Evolutionary conservation across 2,329 filamentous ascomycete species (phyloP).

Genomic region (Tolypocladium album): DNA sequence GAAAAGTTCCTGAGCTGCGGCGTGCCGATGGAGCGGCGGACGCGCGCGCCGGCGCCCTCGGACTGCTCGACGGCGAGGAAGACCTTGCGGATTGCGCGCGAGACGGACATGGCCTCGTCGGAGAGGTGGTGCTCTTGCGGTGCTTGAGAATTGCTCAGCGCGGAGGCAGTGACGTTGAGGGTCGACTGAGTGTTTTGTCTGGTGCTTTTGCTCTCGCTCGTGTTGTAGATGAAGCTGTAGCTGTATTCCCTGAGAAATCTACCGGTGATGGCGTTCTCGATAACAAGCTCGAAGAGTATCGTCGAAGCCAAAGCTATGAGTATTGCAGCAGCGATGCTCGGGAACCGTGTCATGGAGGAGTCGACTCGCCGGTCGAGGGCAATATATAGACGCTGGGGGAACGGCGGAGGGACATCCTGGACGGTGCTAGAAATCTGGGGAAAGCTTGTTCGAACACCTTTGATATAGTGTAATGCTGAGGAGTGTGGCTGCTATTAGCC

Average conservation of each 20-base stretch:
- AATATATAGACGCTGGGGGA: constrained; percentile 1
- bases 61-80: constrained; percentile 78
- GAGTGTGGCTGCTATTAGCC: background rate
- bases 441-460: background rate
- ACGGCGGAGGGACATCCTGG: background rate
- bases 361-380: background rate
- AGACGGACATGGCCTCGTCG: constrained; percentile 45
- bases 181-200: background rate
- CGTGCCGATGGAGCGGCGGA: constrained; percentile 81
- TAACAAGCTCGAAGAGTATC: constrained; percentile 8
- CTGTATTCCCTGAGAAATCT: background rate
- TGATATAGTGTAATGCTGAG: background rate
- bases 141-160: background rate
- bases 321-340: constrained; percentile 14
- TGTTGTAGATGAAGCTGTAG: background rate
- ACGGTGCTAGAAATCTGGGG: background rate
- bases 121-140: background rate
- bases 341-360: constrained; percentile 18
- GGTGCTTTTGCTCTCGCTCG: background rate
- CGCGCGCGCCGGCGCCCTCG: constrained; percentile 79
- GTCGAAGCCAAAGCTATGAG: constrained; percentile 18
- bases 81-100: constrained; percentile 69
- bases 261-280: background rate
- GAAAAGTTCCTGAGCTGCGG: constrained; percentile 74
- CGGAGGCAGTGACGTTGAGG: background rate